Base-by-base conservation (phyloP, 2,329 filamentous ascomycete genomes). In the Tolypocladium capitatum region DNA sequence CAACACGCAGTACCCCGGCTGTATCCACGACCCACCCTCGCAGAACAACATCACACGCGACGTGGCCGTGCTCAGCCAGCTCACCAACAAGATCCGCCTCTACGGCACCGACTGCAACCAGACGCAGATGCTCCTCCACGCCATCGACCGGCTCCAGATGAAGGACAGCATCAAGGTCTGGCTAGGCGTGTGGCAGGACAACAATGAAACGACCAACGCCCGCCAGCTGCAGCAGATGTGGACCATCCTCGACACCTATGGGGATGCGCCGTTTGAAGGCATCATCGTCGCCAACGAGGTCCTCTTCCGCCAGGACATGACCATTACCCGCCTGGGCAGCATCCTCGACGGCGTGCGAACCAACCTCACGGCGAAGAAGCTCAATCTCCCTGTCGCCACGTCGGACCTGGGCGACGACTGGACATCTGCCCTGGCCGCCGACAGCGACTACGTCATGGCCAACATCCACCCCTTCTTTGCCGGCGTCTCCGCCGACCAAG, bases 41-140 rank as follows among this genome's bases (percentile, higher is more conserved):
- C 91, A 96, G 62, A 95, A 97, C 69, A 96, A 97, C 62, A 75
- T 97, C 54, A 97, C 92, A 0, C 81, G 87, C 46, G 91, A 97
- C 62, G 71, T 96, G 49, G 91, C 92, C 1, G 83, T 96, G 10
- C 79, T 97, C 46, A 89, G 86, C 13, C 89, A 95, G 63, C 73
- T 97, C 40, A 95, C 89, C 50, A 90, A 94, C 62, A 83, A 81
- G 3, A 78, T 97, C 43, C 83, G 91, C 8, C 73, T 96, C 1
- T 97, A 97, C 63, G 91, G 91, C 45, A 97, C 88, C 13, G 91
- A 97, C 68, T 97, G 91, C 74, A 96, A 96, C 66, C 91, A 97
- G 67, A 97, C 91, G 0, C 79, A 95, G 64, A 92, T 97, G 85
- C 79, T 94, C 1, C 71, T 97, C 9, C 83, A 92, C 57, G 83